Evolutionary conservation across 805 yeast species (phyloP).

Genomic region (Saccharomycopsis capsularis): DNA sequence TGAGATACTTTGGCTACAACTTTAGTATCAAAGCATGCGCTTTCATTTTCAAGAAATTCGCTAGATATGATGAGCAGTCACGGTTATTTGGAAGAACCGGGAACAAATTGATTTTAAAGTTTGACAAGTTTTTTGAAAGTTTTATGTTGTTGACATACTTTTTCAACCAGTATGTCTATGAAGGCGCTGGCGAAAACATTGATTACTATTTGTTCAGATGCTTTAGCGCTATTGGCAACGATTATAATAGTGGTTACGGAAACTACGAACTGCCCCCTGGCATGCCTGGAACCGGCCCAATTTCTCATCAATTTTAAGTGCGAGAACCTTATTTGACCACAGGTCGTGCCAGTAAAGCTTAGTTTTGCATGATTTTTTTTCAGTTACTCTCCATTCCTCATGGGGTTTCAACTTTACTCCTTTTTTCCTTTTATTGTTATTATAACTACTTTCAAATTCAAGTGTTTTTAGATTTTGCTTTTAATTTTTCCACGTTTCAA

Average conservation of each 20-base stretch:
- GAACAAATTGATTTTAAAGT: conserved; percentile 40
- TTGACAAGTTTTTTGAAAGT: conserved; percentile 76
- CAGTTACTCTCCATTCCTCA: too few relatives aligned
- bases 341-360: too few relatives aligned
- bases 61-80: conserved; percentile 28
- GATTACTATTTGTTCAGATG: neutral
- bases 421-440: too few relatives aligned
- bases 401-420: too few relatives aligned
- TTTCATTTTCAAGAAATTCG: conserved; percentile 51
- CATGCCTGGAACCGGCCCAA: neutral
- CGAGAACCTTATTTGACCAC: too few relatives aligned
- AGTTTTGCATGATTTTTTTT: too few relatives aligned
- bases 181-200: neutral
- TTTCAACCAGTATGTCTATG: conserved; percentile 13
- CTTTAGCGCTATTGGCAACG: neutral
- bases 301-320: too few relatives aligned
- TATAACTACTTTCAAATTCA: too few relatives aligned
- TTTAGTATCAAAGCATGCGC: conserved; percentile 50
- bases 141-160: conserved; percentile 49
- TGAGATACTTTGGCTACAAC: conserved; percentile 60
- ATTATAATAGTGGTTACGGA: too few relatives aligned
- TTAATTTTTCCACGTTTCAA: too few relatives aligned
- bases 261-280: too few relatives aligned
- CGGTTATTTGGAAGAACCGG: conserved; percentile 24
- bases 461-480: too few relatives aligned